Base-by-base conservation (phyloP, 768 basidiomycete genomes). In the Podaxis sp. region DNA sequence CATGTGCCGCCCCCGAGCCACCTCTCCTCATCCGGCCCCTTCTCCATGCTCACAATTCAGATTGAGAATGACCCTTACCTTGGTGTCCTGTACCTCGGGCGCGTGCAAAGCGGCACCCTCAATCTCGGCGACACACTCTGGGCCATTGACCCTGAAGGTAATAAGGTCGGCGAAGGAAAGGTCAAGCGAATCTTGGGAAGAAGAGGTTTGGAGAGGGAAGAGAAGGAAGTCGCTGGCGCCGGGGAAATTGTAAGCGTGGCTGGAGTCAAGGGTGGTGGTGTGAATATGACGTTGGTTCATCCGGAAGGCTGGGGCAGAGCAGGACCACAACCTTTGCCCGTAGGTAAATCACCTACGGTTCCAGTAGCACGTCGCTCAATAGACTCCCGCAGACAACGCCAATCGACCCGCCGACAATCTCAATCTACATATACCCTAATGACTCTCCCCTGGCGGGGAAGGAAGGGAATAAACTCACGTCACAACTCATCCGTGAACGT, bases 1-100 rank as follows among this genome's bases (percentile, higher is more conserved):
- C 79, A 81, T 54, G 77, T 79, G 32, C 74, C 77, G 1, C 61
- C 79, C 1, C 79, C 79, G 0, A 63, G 63, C 2, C 76, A 76
- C 62, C 76, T 76, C n/a, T 67, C 67, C 38, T 66, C 74, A 13
- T 65, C 72, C 0, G 65, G 67, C 6, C 78, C 79, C n/a, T 81
- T 81, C 64, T 79, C 79, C 10, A 82, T 82, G 80, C 71, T 82
- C 44, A 81, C 79, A 0, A 75, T 81, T 11, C 80, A 82, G 62
- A 76, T 82, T n/a, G 79, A 81, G 67, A 74, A 70, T 18, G 79
- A 82, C 64, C 74, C 79, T 1, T 82, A 81, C 63, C 76, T 82
- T 4, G 80, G 80, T n/a, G 74, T 74, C 44, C 70, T 81, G 3
- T 79, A 78, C 65, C 77, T 81, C 14, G 80, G 80, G 1, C 76